Evolutionary conservation across 2,329 filamentous ascomycete genomes (phyloP).

Genomic region (Rasamsonia emersonii): DNA sequence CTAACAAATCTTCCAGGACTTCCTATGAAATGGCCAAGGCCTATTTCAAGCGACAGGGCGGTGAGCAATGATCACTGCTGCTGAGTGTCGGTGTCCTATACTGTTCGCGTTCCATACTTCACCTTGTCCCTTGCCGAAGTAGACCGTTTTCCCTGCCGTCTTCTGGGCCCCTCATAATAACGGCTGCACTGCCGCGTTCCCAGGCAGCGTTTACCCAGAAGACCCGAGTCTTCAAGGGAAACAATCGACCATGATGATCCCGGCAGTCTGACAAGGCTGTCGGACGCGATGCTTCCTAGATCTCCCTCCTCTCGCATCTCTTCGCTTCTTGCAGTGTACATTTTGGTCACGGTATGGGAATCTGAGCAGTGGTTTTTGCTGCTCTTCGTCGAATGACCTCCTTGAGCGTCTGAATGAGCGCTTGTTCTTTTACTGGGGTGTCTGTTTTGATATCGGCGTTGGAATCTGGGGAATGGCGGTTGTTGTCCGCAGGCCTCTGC

Average conservation of each 20-base stretch:
- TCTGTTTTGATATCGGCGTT: constrained; percentile 4
- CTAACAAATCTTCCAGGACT: constrained; percentile 34
- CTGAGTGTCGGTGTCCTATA: no score
- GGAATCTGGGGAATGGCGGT: constrained; percentile 1
- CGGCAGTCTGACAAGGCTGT: constrained; percentile 1
- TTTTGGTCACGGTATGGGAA: constrained; percentile 3
- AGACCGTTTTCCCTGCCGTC: not conserved
- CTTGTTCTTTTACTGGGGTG: no score
- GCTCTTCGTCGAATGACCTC: no score
- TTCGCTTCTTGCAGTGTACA: constrained; percentile 17
- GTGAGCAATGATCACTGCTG: constrained; percentile 11
- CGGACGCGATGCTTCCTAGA: not conserved
- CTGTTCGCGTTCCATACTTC: not conserved
- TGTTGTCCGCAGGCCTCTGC: constrained; percentile 1
- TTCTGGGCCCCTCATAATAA: no score
- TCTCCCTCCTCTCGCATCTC: not conserved
- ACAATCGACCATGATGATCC: no score
- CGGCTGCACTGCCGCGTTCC: no score
- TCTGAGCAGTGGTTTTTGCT: no score
- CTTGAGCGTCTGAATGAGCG: no score
- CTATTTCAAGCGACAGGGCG: constrained; percentile 48
- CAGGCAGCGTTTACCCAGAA: no score
- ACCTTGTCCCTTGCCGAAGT: not conserved
- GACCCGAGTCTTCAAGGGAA: no score
- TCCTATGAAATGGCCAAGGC: constrained; percentile 62